These are phyloP conservation scores for Schoenoplectus triqueter DNA, from an alignment of 202 grass and related monocot species.

Conservation along the genomic window DNA sequence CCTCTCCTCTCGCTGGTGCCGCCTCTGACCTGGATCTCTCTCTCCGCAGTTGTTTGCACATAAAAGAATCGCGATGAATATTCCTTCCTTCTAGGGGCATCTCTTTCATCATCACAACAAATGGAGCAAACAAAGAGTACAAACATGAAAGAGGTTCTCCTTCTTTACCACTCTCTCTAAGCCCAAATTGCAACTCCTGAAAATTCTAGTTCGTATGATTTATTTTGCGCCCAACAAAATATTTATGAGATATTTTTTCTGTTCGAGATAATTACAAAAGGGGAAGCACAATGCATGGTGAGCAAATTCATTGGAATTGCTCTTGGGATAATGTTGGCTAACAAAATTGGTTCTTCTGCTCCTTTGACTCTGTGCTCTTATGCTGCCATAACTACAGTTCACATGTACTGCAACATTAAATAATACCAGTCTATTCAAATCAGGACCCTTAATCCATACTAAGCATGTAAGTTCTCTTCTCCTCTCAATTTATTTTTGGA, in stretches of 20 bases:
- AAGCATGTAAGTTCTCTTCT: conserved; percentile 71
- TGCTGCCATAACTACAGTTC: conserved; percentile 69
- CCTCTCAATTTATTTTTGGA: conserved; percentile 20
- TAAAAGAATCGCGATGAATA: no score
- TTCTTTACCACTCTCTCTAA: no score
- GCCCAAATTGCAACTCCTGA: no score
- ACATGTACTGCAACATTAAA: conserved; percentile 98
- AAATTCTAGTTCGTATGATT: no score
- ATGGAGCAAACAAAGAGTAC: no score
- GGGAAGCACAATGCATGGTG: conserved; percentile 98
- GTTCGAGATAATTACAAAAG: conserved; percentile 92
- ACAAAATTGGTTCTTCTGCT: conserved; percentile 74
- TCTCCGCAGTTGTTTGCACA: no score
- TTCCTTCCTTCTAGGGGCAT: no score
- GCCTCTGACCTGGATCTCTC: no score
- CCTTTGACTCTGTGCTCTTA: conserved; percentile 91
- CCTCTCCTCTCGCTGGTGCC: no score
- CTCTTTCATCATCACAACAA: no score
- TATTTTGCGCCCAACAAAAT: neutral
- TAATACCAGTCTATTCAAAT: conserved; percentile 97
- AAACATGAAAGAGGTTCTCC: no score
- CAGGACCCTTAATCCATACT: conserved; percentile 91
- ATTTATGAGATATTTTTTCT: conserved; percentile 24
- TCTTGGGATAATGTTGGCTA: conserved; percentile 80
- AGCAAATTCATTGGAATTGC: conserved; percentile 95